phyloP scores from a whole-genome alignment of 2,329 filamentous ascomycete genomes.

The Chaetoscypha palmicola region DNA sequence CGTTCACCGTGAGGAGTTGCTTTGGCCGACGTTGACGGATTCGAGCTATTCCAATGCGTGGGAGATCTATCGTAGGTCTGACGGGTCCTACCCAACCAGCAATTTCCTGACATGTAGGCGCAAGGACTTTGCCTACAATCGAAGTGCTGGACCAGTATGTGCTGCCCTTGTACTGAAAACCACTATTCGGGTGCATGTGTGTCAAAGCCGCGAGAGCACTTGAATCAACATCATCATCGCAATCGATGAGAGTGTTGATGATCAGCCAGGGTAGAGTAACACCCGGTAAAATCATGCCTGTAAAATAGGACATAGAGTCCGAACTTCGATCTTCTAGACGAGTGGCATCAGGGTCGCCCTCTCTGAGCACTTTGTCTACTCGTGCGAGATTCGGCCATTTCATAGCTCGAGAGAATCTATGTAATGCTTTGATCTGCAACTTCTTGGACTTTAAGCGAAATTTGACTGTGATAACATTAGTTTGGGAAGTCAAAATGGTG shows the following conservation, averaged over 20 bases:
- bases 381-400: slow-evolving; percentile 70
- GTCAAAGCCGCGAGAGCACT: slow-evolving; percentile 60
- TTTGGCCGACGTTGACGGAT: slow-evolving; percentile 54
- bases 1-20: slow-evolving; percentile 48
- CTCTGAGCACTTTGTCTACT: slow-evolving; percentile 55
- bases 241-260: slow-evolving; percentile 72
- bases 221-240: slow-evolving; percentile 61
- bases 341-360: slow-evolving; percentile 45
- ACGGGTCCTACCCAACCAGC: slow-evolving; percentile 71
- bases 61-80: slow-evolving; percentile 59
- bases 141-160: slow-evolving; percentile 70
- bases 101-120: slow-evolving; percentile 62
- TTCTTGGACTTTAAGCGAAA: slow-evolving; percentile 60
- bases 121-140: slow-evolving; percentile 70
- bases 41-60: slow-evolving; percentile 61
- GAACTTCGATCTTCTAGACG: slow-evolving; percentile 55
- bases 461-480: slow-evolving; percentile 37
- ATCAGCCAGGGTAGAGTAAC: slow-evolving; percentile 65
- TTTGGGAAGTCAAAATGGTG: slow-evolving; percentile 24
- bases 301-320: slow-evolving; percentile 72
- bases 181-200: slow-evolving; percentile 60
- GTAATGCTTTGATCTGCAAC: slow-evolving; percentile 61
- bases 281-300: slow-evolving; percentile 64
- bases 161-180: slow-evolving; percentile 70
- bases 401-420: slow-evolving; percentile 62